Conservation (phyloP, 805 yeast genomes). For the Hanseniaspora hatyaiensis region DNA sequence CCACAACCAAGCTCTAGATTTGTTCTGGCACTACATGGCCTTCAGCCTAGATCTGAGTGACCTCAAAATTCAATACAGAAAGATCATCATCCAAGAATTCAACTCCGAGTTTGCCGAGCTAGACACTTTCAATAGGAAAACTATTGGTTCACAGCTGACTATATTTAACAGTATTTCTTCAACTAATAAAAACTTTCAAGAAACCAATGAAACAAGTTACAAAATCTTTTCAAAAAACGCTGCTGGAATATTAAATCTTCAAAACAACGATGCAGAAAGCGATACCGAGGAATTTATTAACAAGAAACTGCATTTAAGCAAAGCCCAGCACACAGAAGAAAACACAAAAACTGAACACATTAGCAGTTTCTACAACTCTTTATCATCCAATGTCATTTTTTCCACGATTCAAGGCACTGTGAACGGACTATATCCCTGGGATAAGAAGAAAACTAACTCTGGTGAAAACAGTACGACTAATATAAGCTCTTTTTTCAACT, state of each 20-base stretch:
- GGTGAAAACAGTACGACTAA: no score
- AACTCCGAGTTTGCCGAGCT: background rate
- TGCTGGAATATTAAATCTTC: background rate
- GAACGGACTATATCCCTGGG: background rate
- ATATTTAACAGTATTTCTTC: background rate
- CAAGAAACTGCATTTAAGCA: background rate
- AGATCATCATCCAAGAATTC: background rate
- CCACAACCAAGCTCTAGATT: no score
- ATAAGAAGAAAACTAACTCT: no score
- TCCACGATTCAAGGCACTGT: slow-evolving; percentile 8
- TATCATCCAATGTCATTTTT: background rate
- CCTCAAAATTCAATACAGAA: background rate
- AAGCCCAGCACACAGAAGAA: background rate
- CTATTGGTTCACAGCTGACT: background rate
- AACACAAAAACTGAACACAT: background rate
- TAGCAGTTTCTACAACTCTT: background rate
- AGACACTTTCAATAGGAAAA: background rate
- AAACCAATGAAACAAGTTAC: background rate
- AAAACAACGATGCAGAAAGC: background rate
- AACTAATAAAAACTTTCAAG: background rate
- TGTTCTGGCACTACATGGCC: background rate
- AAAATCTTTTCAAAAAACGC: background rate
- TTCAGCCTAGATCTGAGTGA: background rate
- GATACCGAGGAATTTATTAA: background rate
- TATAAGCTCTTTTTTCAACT: no score